Evolutionary conservation across 2,329 filamentous ascomycete genomes (phyloP), one percentile per base, ranked within the genome.

Genomic region (Trichoderma koningii): DNA sequence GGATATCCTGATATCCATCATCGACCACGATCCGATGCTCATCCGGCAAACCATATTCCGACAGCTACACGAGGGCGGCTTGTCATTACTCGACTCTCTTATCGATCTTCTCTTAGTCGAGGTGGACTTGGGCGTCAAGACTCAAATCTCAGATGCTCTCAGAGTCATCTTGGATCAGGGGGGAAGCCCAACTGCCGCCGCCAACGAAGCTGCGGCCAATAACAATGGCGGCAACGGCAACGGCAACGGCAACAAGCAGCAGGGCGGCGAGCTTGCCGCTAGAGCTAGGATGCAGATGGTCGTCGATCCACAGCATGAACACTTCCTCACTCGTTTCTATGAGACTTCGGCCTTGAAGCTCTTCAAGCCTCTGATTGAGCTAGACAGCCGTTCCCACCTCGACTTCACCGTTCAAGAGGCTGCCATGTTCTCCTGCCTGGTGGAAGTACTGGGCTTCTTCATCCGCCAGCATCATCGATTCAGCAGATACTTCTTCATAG

Each of bases 1-100:
- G 2, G 95, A 99, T 70, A 93, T 98, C 41, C 79, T 99, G 55
- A 91, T 97, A 7, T 92, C 93, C 5, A 88, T 98, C 77, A 95
- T 99, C 71, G 95, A 99, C 72, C 93, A 98, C 73, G 95, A 99
- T 72, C 90, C 94, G 2, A 87, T 93, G 71, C 93, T 97, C 89
- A 94, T 99, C 74, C 90, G 95, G 55, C 88, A 90, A 70, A 96
- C 94, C 63, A 93, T 98, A 71, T 94, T 97, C 76, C 92, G 93
- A 68, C 92, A 96, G 69, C 89, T 97, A 68, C 89, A 90, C 69
- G 93, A 97, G 69, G 93, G 93, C 74, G 88, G 91, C 70, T 87
- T 89, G 2, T 92, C 92, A 5, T 79, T 99, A 62, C 97, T 93
- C 1, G 95, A 98, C 74, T 96, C 92, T 0, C 80, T 99, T 47